phyloP scores from a whole-genome alignment of 2,329 filamentous ascomycete genomes.

The Teratosphaeria pseudoeucalypti region DNA sequence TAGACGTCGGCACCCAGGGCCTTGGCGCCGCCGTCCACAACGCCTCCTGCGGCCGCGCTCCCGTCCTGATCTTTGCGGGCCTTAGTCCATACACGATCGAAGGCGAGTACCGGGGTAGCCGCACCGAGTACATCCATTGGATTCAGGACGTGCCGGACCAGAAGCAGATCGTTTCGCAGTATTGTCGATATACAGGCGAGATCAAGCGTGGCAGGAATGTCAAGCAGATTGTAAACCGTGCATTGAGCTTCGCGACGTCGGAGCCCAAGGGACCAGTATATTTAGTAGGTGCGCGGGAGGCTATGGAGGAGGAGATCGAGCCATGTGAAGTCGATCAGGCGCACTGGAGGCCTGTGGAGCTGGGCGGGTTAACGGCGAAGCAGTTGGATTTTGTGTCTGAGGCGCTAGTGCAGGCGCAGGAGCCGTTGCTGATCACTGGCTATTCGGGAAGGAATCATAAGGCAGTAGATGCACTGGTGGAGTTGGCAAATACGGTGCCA shows the following conservation, averaged over 20 bases:
- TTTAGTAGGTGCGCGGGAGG: constrained; percentile 64
- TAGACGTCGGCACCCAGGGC: constrained; percentile 73
- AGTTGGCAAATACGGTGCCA: constrained; percentile 56
- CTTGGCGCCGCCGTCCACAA: constrained; percentile 72
- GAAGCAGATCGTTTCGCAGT: constrained; percentile 69
- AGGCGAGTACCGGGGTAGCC: constrained; percentile 64
- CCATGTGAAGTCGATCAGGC: constrained; percentile 59
- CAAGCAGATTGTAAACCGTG: constrained; percentile 81
- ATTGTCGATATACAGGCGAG: constrained; percentile 74
- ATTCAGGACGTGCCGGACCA: constrained; percentile 77
- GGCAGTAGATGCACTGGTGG: constrained; percentile 51
- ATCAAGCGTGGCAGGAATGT: constrained; percentile 77
- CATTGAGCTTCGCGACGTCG: constrained; percentile 68
- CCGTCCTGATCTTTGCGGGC: constrained; percentile 68
- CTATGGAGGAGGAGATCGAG: constrained; percentile 75
- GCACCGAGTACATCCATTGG: constrained; percentile 81
- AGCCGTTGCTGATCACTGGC: constrained; percentile 60
- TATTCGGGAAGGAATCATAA: constrained; percentile 61
- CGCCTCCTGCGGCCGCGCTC: constrained; percentile 61
- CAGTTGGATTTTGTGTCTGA: constrained; percentile 52
- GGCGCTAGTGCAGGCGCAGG: constrained; percentile 52
- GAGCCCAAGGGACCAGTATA: constrained; percentile 74
- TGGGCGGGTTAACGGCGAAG: constrained; percentile 48
- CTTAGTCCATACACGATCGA: constrained; percentile 67
- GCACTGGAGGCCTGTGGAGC: constrained; percentile 60